Evolutionary conservation across 164 flowering plant species (phyloP).

Genomic region (Warburgia ugandensis): DNA sequence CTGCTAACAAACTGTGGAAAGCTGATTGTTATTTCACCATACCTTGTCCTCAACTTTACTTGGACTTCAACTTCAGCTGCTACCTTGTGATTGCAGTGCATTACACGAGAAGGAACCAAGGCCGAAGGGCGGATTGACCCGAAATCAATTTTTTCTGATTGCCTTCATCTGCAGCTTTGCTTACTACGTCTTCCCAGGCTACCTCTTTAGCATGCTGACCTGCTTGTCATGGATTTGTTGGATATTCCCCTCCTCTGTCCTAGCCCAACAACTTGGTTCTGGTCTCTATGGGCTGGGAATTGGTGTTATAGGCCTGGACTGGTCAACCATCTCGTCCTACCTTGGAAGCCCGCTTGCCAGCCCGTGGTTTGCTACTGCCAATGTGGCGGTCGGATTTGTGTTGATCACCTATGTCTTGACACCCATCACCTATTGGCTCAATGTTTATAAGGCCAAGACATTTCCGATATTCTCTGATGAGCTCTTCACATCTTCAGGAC

Average conservation of each 20-base stretch:
- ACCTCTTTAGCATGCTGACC: conserved; percentile 61
- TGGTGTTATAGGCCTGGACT: conserved; percentile 54
- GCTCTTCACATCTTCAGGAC: conserved; percentile 45
- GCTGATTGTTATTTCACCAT: no score
- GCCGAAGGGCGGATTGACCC: conserved; percentile 43
- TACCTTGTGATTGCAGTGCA: no score
- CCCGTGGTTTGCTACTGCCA: conserved; percentile 90
- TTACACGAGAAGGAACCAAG: conserved; percentile 63
- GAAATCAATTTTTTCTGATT: conserved; percentile 65
- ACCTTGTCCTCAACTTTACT: no score
- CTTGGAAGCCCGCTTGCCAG: conserved; percentile 81
- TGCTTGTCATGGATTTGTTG: conserved; percentile 79
- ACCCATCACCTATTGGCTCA: conserved; percentile 53
- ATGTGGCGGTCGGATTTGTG: conserved; percentile 57
- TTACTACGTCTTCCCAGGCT: conserved; percentile 72
- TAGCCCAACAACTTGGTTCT: conserved; percentile 73
- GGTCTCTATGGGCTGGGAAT: conserved; percentile 68
- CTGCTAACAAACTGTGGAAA: no score
- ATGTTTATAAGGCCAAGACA: conserved; percentile 60
- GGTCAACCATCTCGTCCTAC: conserved; percentile 69
- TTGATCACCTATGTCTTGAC: conserved; percentile 54
- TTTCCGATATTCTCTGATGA: conserved; percentile 60
- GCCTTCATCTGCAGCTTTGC: conserved; percentile 67
- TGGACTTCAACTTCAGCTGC: no score
- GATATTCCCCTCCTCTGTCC: conserved; percentile 43